Percentiles rank a stretch among this genome's conserved stretches.
phyloP scores from a whole-genome alignment of 2,329 filamentous ascomycete genomes.

The Colletotrichum neosansevieriae region DNA sequence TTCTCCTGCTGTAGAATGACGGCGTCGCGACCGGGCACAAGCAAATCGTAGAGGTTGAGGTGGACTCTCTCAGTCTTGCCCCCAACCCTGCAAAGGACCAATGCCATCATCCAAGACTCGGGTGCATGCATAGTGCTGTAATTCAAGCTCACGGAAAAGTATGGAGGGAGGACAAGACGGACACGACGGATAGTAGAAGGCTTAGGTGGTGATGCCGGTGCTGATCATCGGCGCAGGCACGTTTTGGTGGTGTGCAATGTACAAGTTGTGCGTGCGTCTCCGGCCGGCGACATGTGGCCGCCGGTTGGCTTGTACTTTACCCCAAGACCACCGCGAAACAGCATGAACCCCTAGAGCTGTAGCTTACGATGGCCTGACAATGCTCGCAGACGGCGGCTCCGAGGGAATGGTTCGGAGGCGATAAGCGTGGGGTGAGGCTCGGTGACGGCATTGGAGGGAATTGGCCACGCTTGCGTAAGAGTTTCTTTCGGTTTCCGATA shows the following conservation, averaged over 20 bases:
- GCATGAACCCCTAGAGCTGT: neutral
- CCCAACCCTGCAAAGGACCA: constrained; percentile 5
- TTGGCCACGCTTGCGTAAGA: constrained; percentile 11
- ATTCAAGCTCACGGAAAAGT: constrained; percentile 31
- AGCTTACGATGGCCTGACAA: constrained; percentile 4
- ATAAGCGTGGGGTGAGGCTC: constrained; percentile 7
- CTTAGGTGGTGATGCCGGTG: constrained; percentile 25
- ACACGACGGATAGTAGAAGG: constrained; percentile 26
- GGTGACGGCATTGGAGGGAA: constrained; percentile 30
- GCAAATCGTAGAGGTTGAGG: constrained; percentile 5
- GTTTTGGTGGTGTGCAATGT: constrained; percentile 14
- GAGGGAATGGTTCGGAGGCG: constrained; percentile 27
- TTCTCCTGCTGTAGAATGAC: constrained; percentile 27
- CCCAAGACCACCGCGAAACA: neutral
- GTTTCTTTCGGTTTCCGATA: constrained; percentile 7
- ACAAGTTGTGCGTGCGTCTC: neutral
- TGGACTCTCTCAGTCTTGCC: constrained; percentile 7
- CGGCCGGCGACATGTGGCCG: constrained; percentile 11
- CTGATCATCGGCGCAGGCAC: constrained; percentile 33
- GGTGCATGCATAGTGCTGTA: constrained; percentile 34
- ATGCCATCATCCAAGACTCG: constrained; percentile 38
- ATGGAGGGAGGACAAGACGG: constrained; percentile 30
- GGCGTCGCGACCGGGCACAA: constrained; percentile 10
- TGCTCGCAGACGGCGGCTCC: constrained; percentile 15
- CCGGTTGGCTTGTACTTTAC: constrained; percentile 4